Evolutionary conservation across 257 asterid species (phyloP).

Genomic region (Vinca minor): DNA sequence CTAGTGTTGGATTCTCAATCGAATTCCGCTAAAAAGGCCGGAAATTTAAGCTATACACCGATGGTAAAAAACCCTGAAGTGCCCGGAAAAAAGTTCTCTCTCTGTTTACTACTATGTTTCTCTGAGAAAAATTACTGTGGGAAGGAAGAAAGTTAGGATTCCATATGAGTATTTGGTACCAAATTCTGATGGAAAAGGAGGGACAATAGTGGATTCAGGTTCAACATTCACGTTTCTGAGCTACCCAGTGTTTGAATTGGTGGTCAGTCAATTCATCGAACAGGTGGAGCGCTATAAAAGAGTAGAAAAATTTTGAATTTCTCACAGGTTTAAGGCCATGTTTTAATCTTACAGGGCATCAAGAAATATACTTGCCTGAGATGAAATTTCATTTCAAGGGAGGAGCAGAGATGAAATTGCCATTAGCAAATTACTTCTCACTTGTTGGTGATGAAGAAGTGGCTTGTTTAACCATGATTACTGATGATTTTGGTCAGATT

Average conservation of each 20-base stretch:
- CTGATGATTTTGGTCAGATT: conserved; percentile 40
- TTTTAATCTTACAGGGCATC: conserved; percentile 42
- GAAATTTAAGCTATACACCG: conserved; percentile 39
- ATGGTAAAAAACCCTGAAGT: conserved; percentile 36
- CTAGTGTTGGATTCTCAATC: conserved; percentile 42
- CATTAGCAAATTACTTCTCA: conserved; percentile 57
- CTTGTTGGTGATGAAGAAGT: conserved; percentile 29
- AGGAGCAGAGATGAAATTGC: conserved; percentile 61
- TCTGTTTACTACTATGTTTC: conserved; percentile 55
- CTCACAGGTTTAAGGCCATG: conserved; percentile 61
- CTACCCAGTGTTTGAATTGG: conserved; percentile 27
- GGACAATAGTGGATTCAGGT: conserved; percentile 87
- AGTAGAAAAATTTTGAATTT: conserved; percentile 35
- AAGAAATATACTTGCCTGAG: conserved; percentile 36
- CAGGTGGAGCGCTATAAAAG: conserved; percentile 46
- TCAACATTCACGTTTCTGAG: conserved; percentile 61
- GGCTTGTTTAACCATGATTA: conserved; percentile 51
- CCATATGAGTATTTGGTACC: conserved; percentile 35
- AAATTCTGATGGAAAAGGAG: conserved; percentile 56
- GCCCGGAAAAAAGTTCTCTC: conserved; percentile 23
- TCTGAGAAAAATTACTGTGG: conserved; percentile 47
- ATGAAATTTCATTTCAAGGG: conserved; percentile 73
- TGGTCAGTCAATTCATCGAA: conserved; percentile 34
- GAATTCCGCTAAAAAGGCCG: conserved; percentile 30
- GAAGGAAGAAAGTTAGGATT: conserved; percentile 47